Conservation (phyloP, 306 rosid species). For the Lathyrus tuberosus region DNA sequence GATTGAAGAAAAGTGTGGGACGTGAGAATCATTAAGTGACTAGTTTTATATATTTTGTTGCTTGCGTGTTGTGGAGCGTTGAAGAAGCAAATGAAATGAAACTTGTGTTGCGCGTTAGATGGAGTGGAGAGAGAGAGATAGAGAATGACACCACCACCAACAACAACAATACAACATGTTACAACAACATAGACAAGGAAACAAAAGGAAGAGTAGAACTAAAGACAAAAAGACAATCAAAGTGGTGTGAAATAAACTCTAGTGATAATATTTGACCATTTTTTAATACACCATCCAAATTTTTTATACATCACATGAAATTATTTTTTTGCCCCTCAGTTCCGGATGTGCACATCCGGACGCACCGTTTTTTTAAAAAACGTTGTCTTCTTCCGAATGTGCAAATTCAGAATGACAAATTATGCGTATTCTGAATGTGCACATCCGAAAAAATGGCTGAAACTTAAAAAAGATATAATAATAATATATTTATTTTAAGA, state of each 20-base stretch:
- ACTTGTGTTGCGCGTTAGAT: neutral
- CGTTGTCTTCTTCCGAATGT: too few species aligned
- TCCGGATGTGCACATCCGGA: too few species aligned
- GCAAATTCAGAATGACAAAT: too few species aligned
- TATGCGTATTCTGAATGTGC: too few species aligned
- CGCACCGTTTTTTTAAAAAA: too few species aligned
- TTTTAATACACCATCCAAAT: too few species aligned
- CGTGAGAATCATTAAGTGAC: constrained; percentile 65
- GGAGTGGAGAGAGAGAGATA: constrained; percentile 20
- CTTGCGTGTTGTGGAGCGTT: constrained; percentile 45
- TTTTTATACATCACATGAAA: too few species aligned
- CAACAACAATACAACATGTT: neutral
- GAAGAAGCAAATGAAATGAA: constrained; percentile 42
- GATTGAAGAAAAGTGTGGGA: constrained; percentile 53
- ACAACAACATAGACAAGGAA: neutral
- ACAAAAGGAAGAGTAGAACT: constrained; percentile 8
- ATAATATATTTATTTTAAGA: too few species aligned
- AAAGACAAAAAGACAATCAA: neutral
- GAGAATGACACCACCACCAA: constrained; percentile 7
- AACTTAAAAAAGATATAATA: too few species aligned
- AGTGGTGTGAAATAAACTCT: neutral
- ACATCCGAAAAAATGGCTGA: too few species aligned
- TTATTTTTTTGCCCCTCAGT: too few species aligned
- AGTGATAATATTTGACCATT: too few species aligned
- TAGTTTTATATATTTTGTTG: neutral